These are phyloP conservation scores for Colletotrichum tropicale DNA, from an alignment of 2,329 filamentous ascomycete genomes.

Conservation along the genomic window DNA sequence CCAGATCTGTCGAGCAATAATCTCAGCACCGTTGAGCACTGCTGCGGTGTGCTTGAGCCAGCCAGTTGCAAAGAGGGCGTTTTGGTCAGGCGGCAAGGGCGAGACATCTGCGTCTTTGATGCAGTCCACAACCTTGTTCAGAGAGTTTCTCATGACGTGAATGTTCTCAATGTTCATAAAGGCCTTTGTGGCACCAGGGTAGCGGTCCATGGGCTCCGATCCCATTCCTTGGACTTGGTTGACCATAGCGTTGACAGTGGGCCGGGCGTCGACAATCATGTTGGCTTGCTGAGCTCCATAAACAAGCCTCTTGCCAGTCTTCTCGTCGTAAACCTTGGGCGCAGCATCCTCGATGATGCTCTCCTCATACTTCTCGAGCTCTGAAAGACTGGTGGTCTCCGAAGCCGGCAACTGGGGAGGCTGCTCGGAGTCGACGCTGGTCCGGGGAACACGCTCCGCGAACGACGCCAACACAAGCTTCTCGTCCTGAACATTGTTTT, in stretches of 20 bases:
- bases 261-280: conserved; percentile 93
- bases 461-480: conserved; percentile 93
- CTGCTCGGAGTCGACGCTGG: conserved; percentile 32
- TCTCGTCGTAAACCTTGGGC: conserved; percentile 58
- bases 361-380: conserved; percentile 72
- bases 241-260: conserved; percentile 90
- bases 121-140: conserved; percentile 86
- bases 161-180: conserved; percentile 98
- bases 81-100: conserved; percentile 79
- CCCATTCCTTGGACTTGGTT: conserved; percentile 94
- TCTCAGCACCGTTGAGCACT: conserved; percentile 81
- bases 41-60: conserved; percentile 91
- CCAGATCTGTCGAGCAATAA: conserved; percentile 87
- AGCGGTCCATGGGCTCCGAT: conserved; percentile 98
- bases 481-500: conserved; percentile 94
- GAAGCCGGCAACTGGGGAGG: conserved; percentile 55
- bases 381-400: conserved; percentile 53
- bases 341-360: conserved; percentile 61
- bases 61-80: conserved; percentile 80
- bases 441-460: conserved; percentile 64
- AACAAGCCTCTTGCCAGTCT: conserved; percentile 67
- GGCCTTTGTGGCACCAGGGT: conserved; percentile 87
- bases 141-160: conserved; percentile 93
- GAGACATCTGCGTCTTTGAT: conserved; percentile 93
- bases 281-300: conserved; percentile 95